Percentiles rank a stretch among this genome's conserved stretches.
These are phyloP conservation scores for Fusarium sp. DNA, from an alignment of 2,329 filamentous ascomycete genomes.

Conservation along the genomic window DNA sequence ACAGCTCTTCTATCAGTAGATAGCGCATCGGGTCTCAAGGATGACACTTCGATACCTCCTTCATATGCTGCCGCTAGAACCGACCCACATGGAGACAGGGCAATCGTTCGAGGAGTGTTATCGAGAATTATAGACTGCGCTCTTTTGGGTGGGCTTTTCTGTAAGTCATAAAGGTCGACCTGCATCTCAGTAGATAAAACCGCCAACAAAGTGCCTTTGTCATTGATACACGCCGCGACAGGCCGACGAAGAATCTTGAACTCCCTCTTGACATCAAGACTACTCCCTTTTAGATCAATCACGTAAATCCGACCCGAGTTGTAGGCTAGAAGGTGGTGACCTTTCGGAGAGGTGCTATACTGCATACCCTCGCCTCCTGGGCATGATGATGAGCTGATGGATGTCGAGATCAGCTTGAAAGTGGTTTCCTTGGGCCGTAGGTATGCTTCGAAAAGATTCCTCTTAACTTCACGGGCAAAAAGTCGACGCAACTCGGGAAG, in stretches of 20 bases:
- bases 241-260: conserved; percentile 83
- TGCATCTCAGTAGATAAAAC: conserved; percentile 86
- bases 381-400: conserved; percentile 84
- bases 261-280: conserved; percentile 77
- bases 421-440: conserved; percentile 76
- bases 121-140: conserved; percentile 82
- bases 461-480: conserved; percentile 78
- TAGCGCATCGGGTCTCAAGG: conserved; percentile 73
- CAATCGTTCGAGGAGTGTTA: conserved; percentile 81
- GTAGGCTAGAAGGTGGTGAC: conserved; percentile 80
- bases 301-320: conserved; percentile 89
- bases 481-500: conserved; percentile 71
- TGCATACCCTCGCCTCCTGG: conserved; percentile 88
- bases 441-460: conserved; percentile 82
- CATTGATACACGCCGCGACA: conserved; percentile 80
- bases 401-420: conserved; percentile 84
- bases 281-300: conserved; percentile 72
- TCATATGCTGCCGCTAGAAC: conserved; percentile 88
- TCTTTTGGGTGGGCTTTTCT: conserved; percentile 72
- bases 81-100: conserved; percentile 82
- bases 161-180: conserved; percentile 85
- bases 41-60: conserved; percentile 88
- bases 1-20: conserved; percentile 78
- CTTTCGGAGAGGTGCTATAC: conserved; percentile 81
- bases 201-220: conserved; percentile 80